Evolutionary conservation across 1,284 basidiomycete species (phyloP).

Genomic region (Moesziomyces aphidis): DNA sequence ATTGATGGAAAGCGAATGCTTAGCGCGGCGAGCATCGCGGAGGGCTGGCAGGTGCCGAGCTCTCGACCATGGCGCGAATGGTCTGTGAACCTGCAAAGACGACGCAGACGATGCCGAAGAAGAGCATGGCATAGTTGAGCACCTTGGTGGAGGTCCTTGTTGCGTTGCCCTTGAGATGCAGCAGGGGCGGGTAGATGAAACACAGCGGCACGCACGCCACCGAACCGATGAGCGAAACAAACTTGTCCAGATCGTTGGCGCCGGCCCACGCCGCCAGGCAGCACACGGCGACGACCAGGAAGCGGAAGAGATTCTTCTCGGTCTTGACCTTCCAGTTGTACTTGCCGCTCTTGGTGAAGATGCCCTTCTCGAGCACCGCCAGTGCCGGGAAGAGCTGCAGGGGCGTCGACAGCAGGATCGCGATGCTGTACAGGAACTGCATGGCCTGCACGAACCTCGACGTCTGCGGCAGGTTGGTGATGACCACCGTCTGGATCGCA

Average conservation of each 20-base stretch:
- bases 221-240: conserved; percentile 91
- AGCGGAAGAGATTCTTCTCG: conserved; percentile 93
- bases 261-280: conserved; percentile 84
- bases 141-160: conserved; percentile 78
- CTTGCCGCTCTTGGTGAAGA: conserved; percentile 87
- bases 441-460: conserved; percentile 90
- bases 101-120: conserved; percentile 85
- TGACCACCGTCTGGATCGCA: conserved; percentile 90
- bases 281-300: conserved; percentile 79
- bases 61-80: conserved; percentile 46
- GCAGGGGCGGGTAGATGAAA: conserved; percentile 90
- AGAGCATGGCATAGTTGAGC: conserved; percentile 80
- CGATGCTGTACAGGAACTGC: conserved; percentile 72
- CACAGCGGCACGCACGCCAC: conserved; percentile 95
- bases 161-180: conserved; percentile 87
- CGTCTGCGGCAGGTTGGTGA: conserved; percentile 89
- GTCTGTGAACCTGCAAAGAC: conserved; percentile 87
- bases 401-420: conserved; percentile 92
- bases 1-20: neutral
- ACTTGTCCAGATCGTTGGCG: conserved; percentile 93
- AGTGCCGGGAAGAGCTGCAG: conserved; percentile 93
- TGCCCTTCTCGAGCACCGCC: conserved; percentile 93
- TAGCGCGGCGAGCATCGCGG: conserved; percentile 34
- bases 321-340: conserved; percentile 77
- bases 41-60: conserved; percentile 11